These are phyloP conservation scores for Aurantiochytrium sp. DNA, from an alignment of 108 stramenopile genomes.

Conservation along the genomic window DNA sequence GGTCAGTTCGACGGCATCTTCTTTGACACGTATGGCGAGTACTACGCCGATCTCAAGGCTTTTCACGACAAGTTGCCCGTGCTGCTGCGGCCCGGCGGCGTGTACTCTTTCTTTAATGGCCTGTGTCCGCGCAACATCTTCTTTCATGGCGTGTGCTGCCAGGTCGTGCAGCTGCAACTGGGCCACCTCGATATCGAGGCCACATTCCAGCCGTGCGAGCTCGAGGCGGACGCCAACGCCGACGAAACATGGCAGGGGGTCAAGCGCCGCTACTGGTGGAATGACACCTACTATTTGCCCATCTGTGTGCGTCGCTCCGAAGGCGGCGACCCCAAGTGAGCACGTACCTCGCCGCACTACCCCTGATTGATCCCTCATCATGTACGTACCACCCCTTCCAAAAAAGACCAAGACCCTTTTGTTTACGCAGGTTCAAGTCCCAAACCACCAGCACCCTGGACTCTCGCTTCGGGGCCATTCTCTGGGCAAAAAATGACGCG, in stretches of 20 bases:
- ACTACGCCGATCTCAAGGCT: slow-evolving; percentile 77
- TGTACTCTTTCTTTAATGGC: slow-evolving; percentile 72
- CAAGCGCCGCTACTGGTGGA: slow-evolving; percentile 80
- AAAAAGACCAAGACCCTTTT: too few species aligned
- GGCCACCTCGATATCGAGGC: slow-evolving; percentile 66
- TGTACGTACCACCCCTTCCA: too few species aligned
- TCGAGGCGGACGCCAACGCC: slow-evolving; percentile 51
- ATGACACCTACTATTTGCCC: slow-evolving; percentile 80
- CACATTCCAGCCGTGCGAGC: slow-evolving; percentile 72
- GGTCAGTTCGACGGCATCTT: slow-evolving; percentile 77
- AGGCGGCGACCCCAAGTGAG: too few species aligned
- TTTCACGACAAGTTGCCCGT: slow-evolving; percentile 59
- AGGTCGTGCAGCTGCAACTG: slow-evolving; percentile 64
- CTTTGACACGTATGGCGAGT: slow-evolving; percentile 88
- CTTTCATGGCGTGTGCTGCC: slow-evolving; percentile 77
- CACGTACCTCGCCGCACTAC: too few species aligned
- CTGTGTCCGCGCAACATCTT: slow-evolving; percentile 86
- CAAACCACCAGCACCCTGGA: too few species aligned
- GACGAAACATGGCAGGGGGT: slow-evolving; percentile 80
- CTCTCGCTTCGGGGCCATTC: too few species aligned
- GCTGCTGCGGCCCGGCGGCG: slow-evolving; percentile 60
- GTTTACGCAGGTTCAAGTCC: too few species aligned
- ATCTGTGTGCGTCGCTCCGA: slow-evolving; percentile 57
- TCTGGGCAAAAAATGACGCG: too few species aligned
- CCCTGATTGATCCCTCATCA: too few species aligned